Base-by-base conservation (phyloP, 345 rosid species). In the Pistacia integerrima region DNA sequence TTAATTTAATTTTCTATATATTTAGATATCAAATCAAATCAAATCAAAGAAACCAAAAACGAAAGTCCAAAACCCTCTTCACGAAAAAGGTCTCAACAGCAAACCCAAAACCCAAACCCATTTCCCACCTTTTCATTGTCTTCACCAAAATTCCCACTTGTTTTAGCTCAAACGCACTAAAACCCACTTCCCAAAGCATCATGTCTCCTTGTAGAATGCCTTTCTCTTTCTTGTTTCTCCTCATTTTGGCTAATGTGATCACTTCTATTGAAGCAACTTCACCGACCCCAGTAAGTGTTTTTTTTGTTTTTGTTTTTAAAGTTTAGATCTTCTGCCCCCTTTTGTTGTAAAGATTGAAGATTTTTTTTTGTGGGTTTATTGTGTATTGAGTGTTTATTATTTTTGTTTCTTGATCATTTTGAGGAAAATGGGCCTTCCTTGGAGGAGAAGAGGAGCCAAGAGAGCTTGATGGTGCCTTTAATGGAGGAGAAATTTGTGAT, bases 401-500 rank as follows among this genome's bases (percentile, higher is more conserved):
- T 30, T 73, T 62, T 75, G 64, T 70, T 66, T 56, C 22, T 76
- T 75, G 82, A 60, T 41, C 46, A 41, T 85, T 70, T 80, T 75
- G 69, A 89, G 97, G 92, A 4, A 69, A 87, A 85, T 77, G 92
- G 79, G 84, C 0, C 46, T 41, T 73, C 87, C 66, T 14, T 70
- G 79, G 67, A 73, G 72, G 82, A 79, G 63, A 79, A 72, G 64
- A 84, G 70, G 69, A 84, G 77, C 33, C 48, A 66, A 77, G 84
- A 69, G 18, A 54, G 18, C 7, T 13, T 54, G 63, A 85, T 88
- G 91, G 75, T 82, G 76, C 88, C 97, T 68, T 59, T 87, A 75
- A 81, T 87, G 84, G 91, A 85, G 17, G 87, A 84, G 81, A 87
- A 76, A 83, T 87, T 80, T 89, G 76, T 75, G 79, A 58, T 90